A percentile compares a stretch with the other conserved stretches of the same genome.
phyloP scores from a whole-genome alignment of 805 yeast genomes.

The Zygosaccharomyces lentus region DNA sequence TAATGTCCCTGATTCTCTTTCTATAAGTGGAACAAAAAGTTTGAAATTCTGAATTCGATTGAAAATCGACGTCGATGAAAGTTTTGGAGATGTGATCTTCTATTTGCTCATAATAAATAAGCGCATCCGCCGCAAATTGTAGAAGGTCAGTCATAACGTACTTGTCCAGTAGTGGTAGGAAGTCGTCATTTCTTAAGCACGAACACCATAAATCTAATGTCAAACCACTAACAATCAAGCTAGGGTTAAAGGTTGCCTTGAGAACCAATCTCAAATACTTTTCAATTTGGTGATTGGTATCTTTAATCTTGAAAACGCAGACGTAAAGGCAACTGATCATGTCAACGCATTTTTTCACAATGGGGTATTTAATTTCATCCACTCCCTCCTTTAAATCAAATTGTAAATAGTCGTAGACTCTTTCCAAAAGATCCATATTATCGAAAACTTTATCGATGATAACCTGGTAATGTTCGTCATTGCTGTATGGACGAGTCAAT shows the following conservation, averaged over 20 bases:
- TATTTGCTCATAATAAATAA: slow-evolving; percentile 67
- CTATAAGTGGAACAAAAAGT: slow-evolving; percentile 76
- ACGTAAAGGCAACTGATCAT: slow-evolving; percentile 51
- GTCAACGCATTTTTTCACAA: slow-evolving; percentile 86
- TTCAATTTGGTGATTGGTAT: slow-evolving; percentile 50
- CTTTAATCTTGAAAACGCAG: slow-evolving; percentile 55
- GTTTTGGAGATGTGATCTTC: slow-evolving; percentile 61
- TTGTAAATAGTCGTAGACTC: slow-evolving; percentile 51
- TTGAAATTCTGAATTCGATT: slow-evolving; percentile 72
- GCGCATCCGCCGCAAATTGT: slow-evolving; percentile 71
- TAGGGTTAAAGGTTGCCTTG: slow-evolving; percentile 75
- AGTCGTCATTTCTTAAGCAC: slow-evolving; percentile 73
- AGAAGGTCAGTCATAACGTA: slow-evolving; percentile 59
- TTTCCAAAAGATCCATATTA: slow-evolving; percentile 66
- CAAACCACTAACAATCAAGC: slow-evolving; percentile 84
- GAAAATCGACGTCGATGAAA: slow-evolving; percentile 82
- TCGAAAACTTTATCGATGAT: slow-evolving; percentile 78
- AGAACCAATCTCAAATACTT: slow-evolving; percentile 71
- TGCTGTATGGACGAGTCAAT: slow-evolving; percentile 70
- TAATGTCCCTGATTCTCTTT: slow-evolving; percentile 84
- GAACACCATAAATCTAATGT: slow-evolving; percentile 94
- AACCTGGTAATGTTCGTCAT: slow-evolving; percentile 64
- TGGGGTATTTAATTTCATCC: slow-evolving; percentile 74
- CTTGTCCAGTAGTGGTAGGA: slow-evolving; percentile 45
- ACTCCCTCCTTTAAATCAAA: slow-evolving; percentile 61